Percentiles rank a stretch among this genome's conserved stretches.
These are phyloP conservation scores for Lasiodiplodia sp. DNA, from an alignment of 2,329 filamentous ascomycete species.

Conservation along the genomic window DNA sequence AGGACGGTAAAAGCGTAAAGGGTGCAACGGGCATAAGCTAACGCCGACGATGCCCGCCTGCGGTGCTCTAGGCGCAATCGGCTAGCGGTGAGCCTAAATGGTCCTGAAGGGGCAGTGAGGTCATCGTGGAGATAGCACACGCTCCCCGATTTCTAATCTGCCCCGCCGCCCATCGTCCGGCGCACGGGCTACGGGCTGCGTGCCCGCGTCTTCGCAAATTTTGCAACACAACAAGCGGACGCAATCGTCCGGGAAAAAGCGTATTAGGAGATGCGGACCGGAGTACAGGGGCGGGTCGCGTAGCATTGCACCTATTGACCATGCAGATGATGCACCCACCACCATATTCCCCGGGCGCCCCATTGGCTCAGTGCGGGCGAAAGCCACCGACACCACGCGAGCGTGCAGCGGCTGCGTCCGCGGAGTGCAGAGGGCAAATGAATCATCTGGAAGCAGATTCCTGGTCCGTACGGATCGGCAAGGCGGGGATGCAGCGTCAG, in stretches of 20 bases:
- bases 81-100: background rate
- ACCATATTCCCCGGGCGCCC: background rate
- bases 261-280: background rate
- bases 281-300: background rate
- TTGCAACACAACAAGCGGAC: background rate
- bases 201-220: background rate
- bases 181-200: conserved; percentile 7
- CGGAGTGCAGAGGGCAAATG: background rate
- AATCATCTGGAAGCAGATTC: background rate
- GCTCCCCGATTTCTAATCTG: conserved; percentile 24
- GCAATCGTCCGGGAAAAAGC: background rate
- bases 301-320: background rate
- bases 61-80: background rate
- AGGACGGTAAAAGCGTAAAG: background rate
- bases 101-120: conserved; percentile 24
- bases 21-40: conserved; percentile 20
- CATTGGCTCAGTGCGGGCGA: background rate
- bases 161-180: conserved; percentile 5
- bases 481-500: conserved; percentile 7
- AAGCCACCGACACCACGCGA: background rate
- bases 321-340: background rate
- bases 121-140: conserved; percentile 20
- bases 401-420: background rate
- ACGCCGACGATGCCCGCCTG: conserved; percentile 6
- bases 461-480: background rate